These are phyloP conservation scores for Porcisia hertigi DNA, from an alignment of 208 protist species.

Conservation along the genomic window DNA sequence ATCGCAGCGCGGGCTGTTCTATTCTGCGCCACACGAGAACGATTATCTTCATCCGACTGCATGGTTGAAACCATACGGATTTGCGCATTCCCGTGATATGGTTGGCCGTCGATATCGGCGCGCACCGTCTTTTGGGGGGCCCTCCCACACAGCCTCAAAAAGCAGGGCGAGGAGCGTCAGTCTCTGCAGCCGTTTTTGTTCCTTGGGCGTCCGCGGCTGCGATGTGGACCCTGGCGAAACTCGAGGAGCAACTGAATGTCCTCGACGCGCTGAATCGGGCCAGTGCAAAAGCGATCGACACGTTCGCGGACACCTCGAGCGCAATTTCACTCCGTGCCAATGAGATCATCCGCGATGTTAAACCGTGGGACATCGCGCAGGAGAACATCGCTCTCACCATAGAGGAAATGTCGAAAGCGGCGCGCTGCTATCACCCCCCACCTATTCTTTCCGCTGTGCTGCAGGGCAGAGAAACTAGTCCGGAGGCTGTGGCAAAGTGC, in stretches of 20 bases:
- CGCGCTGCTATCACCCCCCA: constrained; percentile 85
- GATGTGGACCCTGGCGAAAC: constrained; percentile 54
- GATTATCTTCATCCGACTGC: no score
- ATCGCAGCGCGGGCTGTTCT: no score
- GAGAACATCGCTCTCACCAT: constrained; percentile 88
- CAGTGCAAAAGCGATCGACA: constrained; percentile 75
- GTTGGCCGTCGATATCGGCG: no score
- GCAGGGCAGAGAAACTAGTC: constrained; percentile 52
- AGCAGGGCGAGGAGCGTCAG: background rate
- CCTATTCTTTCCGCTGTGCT: constrained; percentile 66
- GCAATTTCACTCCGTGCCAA: constrained; percentile 64
- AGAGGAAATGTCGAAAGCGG: constrained; percentile 82
- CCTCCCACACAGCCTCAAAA: background rate
- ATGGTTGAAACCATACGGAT: no score
- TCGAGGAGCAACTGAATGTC: constrained; percentile 76
- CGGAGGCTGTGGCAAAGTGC: constrained; percentile 62
- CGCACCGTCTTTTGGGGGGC: no score
- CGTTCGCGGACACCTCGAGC: constrained; percentile 81
- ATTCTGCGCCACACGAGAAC: no score
- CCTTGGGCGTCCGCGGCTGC: background rate
- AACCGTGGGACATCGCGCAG: constrained; percentile 84
- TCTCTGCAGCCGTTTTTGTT: background rate
- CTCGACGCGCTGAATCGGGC: constrained; percentile 67
- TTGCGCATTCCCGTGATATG: no score
- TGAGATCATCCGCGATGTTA: constrained; percentile 74